Evolutionary conservation across 306 rosid genomes (phyloP).

Genomic region (Biancaea sappan): DNA sequence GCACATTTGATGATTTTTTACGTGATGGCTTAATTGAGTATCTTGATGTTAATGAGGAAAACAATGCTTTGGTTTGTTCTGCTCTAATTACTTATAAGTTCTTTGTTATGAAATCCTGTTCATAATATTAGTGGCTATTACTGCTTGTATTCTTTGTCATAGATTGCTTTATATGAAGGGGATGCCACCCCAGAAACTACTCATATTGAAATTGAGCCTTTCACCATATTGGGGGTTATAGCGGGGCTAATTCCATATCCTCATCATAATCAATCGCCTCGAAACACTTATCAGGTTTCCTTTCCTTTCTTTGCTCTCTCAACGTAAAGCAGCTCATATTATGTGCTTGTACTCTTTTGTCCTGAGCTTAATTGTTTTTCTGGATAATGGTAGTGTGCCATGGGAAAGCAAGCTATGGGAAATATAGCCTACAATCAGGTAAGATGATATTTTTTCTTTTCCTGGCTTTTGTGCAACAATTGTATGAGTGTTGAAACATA

Average conservation of each 20-base stretch:
- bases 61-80: conserved; percentile 85
- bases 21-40: conserved; percentile 88
- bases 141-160: conserved; percentile 29
- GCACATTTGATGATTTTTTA: conserved; percentile 82
- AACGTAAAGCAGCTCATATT: background rate
- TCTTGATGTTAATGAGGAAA: conserved; percentile 97
- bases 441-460: conserved; percentile 37
- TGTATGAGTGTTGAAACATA: background rate
- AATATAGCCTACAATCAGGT: conserved; percentile 94
- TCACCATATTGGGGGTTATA: conserved; percentile 84
- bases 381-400: conserved; percentile 68
- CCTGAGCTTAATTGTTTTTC: conserved; percentile 31
- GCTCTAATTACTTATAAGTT: conserved; percentile 12
- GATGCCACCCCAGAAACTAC: conserved; percentile 74
- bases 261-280: conserved; percentile 98
- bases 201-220: conserved; percentile 92
- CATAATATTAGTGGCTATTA: background rate
- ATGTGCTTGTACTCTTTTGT: background rate
- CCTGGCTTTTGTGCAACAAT: background rate
- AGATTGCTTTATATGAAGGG: conserved; percentile 91
- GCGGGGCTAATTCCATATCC: conserved; percentile 98
- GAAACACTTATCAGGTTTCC: conserved; percentile 93
- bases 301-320: background rate
- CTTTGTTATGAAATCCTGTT: conserved; percentile 25
- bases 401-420: conserved; percentile 99